Base-by-base conservation (phyloP, 208 protist genomes). In the Leishmania tarentolae region DNA sequence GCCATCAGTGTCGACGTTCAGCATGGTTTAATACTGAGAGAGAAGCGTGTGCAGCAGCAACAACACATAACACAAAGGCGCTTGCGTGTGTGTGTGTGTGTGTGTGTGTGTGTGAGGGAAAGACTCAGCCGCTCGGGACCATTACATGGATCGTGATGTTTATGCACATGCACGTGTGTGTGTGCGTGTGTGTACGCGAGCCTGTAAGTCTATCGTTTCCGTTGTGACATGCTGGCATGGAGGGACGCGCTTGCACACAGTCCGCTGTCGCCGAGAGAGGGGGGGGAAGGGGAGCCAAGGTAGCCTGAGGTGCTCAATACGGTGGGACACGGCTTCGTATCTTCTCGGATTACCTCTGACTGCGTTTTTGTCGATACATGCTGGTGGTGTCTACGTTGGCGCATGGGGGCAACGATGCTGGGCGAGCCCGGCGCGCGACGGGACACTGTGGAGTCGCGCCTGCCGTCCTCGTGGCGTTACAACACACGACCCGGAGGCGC, bases 1-100 rank as follows among this genome's bases (percentile, higher is more conserved):
- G 47, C 84, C 87, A 75, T 91, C 84, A 15, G 83, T 83, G 73
- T 85, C 82, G 21, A 93, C 87, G 21, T 79, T 86, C 19, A 78
- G 81, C 89, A 92, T 90, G 47, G 47, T 63, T 50, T 66, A 46
- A 44, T 19, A 28, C 17, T 3, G 11, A 24, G 65, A 28, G 66
- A 28, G 35, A 44, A 13, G 57, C 24, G 17, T 31, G n/a, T 68
- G 57, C 52, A 24, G 5, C 28, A 56, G 75, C 59, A n/a, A n/a
- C n/a, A n/a, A n/a, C n/a, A n/a, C n/a, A n/a, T n/a, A n/a, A 0
- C 9, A 3, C 42, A 28, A 63, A 35, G 19, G 9, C 15, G 0
- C n/a, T n/a, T n/a, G n/a, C n/a, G n/a, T n/a, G n/a, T n/a, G n/a
- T n/a, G n/a, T n/a, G n/a, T n/a, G n/a, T n/a, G n/a, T n/a, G n/a